Evolutionary conservation across 2,329 filamentous ascomycete species (phyloP), one percentile per base, ranked within the genome.

Genomic region (Cladosporium sp.): DNA sequence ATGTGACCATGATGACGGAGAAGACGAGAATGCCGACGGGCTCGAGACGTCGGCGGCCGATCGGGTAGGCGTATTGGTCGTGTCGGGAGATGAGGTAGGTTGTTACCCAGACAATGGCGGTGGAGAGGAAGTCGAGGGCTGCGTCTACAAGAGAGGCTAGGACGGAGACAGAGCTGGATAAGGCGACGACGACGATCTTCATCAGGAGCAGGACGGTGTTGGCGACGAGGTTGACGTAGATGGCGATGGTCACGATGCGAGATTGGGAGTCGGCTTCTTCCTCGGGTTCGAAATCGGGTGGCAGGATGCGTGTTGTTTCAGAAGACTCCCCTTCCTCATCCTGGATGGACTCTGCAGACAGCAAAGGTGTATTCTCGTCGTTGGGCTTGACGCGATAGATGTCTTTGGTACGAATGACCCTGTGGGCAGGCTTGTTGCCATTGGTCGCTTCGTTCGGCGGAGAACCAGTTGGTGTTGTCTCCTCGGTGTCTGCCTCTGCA

Each of bases 1-100:
- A 89, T 0, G 88, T 91, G 61, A 93, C 88, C 89, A 94, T 94
- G 68, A 93, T 89, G 59, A 92, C 83, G 15, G 87, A 89, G 74
- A 93, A 94, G 56, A 93, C 85, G 4, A 94, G 77, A 2, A 94
- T 87, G 25, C 90, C 90, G 5, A 94, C 81, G 1, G 90, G 90
- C 67, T 93, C 90, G 45, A 94, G 78, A 48, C 87, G 83, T 36
- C 88, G 83, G 17, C 90, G 81, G 8, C 90, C 90, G n/a, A 91
- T 84, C 0, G 90, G 90, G 65, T 92, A 92, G 20, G 81, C 80
- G 70, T 92, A 87, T 64, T 86, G 84, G 67, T 93, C 88, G 60
- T 86, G 84, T 58, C 84, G 83, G 48, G 86, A 83, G 65, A 92
- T 91, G 60, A 92, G 79, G 67, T 83, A 83, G 1, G 88, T 90